A percentile compares a stretch with the other conserved stretches of the same genome.
Evolutionary conservation across 345 rosid species (phyloP).

Genomic region (Eutrema japonicum): DNA sequence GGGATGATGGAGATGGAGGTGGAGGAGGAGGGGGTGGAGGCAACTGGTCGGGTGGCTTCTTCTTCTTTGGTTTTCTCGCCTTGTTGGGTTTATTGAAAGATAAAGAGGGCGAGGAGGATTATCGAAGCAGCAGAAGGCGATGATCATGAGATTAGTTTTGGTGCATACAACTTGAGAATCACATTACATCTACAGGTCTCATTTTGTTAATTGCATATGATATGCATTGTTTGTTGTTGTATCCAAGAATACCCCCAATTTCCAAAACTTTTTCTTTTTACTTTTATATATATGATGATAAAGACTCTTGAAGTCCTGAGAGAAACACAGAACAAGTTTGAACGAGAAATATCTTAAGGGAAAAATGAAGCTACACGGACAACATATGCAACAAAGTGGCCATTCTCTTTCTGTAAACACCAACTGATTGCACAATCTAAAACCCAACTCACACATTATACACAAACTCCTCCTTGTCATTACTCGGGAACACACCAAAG

Average conservation of each 20-base stretch:
- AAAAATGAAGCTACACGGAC: too few species aligned
- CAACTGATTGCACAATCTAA: not conserved
- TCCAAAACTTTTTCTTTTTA: not conserved
- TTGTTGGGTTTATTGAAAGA: conserved; percentile 85
- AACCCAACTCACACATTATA: not conserved
- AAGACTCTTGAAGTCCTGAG: not conserved
- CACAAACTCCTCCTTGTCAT: too few species aligned
- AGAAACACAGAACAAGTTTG: not conserved
- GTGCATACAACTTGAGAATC: conserved; percentile 29
- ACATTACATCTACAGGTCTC: conserved; percentile 11
- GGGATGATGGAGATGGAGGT: conserved; percentile 80
- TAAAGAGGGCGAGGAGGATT: conserved; percentile 70
- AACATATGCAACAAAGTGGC: not conserved
- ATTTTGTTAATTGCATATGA: conserved; percentile 24
- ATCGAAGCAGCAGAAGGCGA: conserved; percentile 58
- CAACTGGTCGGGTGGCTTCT: conserved; percentile 88
- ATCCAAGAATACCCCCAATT: not conserved
- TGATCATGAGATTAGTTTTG: conserved; percentile 32
- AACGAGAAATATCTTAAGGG: not conserved
- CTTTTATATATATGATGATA: not conserved
- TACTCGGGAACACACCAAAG: not conserved
- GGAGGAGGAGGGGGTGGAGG: conserved; percentile 96
- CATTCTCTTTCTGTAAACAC: not conserved
- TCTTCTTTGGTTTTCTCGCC: conserved; percentile 85
- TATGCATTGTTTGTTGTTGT: conserved; percentile 8